A percentile compares a stretch with the other conserved stretches of the same genome.
Evolutionary conservation across 2,329 filamentous ascomycete species (phyloP).

Genomic region (Penicillium sclerotiorum): DNA sequence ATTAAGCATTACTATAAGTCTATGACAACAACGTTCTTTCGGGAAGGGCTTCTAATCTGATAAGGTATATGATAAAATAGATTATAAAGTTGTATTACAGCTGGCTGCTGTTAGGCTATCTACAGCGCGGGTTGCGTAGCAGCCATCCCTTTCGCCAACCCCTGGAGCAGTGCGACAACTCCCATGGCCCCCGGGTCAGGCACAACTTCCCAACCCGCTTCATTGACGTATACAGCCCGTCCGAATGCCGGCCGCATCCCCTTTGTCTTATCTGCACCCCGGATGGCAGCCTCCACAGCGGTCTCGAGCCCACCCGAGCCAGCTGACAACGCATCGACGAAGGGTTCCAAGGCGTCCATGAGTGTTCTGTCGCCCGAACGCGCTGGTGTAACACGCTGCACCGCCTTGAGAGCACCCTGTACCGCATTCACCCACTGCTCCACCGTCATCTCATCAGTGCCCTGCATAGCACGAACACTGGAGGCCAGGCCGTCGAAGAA

Average conservation of each 20-base stretch:
- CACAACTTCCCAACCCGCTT: not conserved
- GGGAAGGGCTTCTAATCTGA: too few relatives aligned
- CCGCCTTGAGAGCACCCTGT: not conserved
- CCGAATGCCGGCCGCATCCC: not conserved
- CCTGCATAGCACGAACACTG: not conserved
- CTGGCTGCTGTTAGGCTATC: too few relatives aligned
- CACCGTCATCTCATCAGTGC: not conserved
- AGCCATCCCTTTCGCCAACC: too few relatives aligned
- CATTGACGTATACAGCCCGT: not conserved
- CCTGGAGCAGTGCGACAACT: too few relatives aligned
- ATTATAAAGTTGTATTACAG: too few relatives aligned
- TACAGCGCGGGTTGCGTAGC: too few relatives aligned
- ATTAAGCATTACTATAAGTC: too few relatives aligned
- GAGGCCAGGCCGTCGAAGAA: not conserved
- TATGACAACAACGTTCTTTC: too few relatives aligned
- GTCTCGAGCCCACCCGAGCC: not conserved
- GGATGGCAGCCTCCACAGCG: not conserved
- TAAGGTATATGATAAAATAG: too few relatives aligned
- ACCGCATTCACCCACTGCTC: not conserved
- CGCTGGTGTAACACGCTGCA: not conserved
- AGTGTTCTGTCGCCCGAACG: not conserved
- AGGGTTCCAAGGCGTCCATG: not conserved
- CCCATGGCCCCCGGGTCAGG: not conserved
- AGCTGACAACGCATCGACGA: not conserved
- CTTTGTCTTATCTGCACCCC: not conserved